phyloP scores from a whole-genome alignment of 2,329 filamentous ascomycete genomes.

The Akanthomyces uredinophilus region DNA sequence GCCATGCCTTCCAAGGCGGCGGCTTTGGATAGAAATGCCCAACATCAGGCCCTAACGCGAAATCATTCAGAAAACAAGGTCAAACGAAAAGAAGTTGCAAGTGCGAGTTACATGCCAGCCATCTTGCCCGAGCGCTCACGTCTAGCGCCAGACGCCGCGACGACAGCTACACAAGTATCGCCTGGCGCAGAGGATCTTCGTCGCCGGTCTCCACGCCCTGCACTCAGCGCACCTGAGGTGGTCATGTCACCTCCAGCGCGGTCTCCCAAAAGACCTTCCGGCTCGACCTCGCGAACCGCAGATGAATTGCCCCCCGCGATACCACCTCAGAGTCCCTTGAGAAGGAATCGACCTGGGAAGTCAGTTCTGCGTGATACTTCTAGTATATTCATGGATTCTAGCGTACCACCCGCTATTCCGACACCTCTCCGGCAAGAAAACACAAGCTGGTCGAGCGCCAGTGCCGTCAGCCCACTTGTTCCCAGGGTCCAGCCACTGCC shows the following conservation, averaged over 20 bases:
- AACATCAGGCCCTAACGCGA: not conserved
- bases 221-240: constrained; percentile 4
- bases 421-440: constrained; percentile 1
- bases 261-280: constrained; percentile 1
- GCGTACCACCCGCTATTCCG: constrained; percentile 14
- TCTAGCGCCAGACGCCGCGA: constrained; percentile 26
- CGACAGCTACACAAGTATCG: constrained; percentile 46
- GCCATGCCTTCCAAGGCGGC: not conserved
- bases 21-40: not conserved
- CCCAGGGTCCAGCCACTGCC: constrained; percentile 12
- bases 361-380: not conserved
- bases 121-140: not conserved
- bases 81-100: constrained; percentile 34
- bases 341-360: not conserved
- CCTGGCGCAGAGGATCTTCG: constrained; percentile 46
- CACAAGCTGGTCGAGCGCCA: not conserved
- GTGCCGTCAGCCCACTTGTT: constrained; percentile 4
- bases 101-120: not conserved
- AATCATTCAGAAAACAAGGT: constrained; percentile 13
- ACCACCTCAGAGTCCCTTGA: not conserved
- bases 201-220: constrained; percentile 45
- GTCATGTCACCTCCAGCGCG: constrained; percentile 5
- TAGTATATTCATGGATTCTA: constrained; percentile 16
- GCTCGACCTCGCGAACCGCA: not conserved
- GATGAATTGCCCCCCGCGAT: not conserved